Evolutionary conservation across 768 basidiomycete genomes (phyloP), one percentile per base, ranked within the genome.

Genomic region (Amanita subjunquillea): DNA sequence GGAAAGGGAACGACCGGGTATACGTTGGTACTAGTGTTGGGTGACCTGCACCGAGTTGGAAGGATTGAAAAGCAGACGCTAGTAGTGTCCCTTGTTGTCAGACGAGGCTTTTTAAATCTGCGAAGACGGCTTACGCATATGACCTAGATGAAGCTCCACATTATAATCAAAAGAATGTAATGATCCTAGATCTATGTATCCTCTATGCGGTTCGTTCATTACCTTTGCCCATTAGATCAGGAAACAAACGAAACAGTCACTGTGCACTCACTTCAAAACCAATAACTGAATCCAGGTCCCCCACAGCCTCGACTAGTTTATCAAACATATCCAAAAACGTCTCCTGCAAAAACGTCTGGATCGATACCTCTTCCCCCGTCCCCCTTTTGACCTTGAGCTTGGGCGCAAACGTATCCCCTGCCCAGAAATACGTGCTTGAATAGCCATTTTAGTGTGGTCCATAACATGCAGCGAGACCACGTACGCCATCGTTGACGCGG

Each of bases 181-280:
- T 1, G 91, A 90, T 23, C 78, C 74, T 4, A 96, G 70, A 50
- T 85, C 79, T 54, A 95, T 83, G 65, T 95, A 98, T 39, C 95
- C 96, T 60, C 85, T 75, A 68, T 99, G 93, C 0, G 93, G 93
- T 67, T 96, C 93, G 58, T 97, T 96, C 77, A 95, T 83, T 64
- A 92, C 79, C 91, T 94, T 57, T 25, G 9, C 37, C 54, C 37
- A 51, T 25, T 9, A 44, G 37, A 17, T 10, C 25, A 39, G 4
- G 25, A 20, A 3, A 20, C 39, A 4, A 52, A 6, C 12, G 30
- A 40, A 17, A 17, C 7, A 23, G 25, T n/a, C 32, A 25, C n/a
- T 22, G 20, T 30, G 50, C 22, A 45, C 69, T 44, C 58, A 92
- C 93, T 78, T 97, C 88, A 53, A 95, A 93, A 0, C 95, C 95